A percentile compares a stretch with the other conserved stretches of the same genome.
These are phyloP conservation scores for Fusarium sp. DNA, from an alignment of 2,329 filamentous ascomycete genomes.

Conservation along the genomic window DNA sequence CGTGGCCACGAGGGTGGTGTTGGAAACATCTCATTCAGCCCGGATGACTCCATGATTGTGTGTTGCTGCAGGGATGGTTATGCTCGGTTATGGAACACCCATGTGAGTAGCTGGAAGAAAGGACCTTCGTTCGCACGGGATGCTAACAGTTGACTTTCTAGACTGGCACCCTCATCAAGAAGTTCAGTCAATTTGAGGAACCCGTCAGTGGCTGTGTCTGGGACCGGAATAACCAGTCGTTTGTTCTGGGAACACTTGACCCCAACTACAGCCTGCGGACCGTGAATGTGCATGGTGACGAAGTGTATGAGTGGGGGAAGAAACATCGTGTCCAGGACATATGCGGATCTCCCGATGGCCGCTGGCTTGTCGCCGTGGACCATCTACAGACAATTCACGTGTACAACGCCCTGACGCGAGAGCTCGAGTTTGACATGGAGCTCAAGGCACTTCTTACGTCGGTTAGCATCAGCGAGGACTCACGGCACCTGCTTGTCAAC, in stretches of 20 bases:
- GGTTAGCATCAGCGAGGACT: conserved; percentile 83
- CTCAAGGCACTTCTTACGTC: conserved; percentile 76
- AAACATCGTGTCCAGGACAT: conserved; percentile 85
- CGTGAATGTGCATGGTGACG: conserved; percentile 73
- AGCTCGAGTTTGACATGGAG: conserved; percentile 79
- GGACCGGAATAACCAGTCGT: conserved; percentile 79
- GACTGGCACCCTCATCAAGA: conserved; percentile 72
- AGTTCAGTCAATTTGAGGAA: conserved; percentile 78
- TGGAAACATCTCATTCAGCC: conserved; percentile 89
- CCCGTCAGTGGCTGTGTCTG: conserved; percentile 92
- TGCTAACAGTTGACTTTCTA: conserved; percentile 48
- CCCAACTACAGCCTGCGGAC: conserved; percentile 73
- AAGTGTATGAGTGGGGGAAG: conserved; percentile 73
- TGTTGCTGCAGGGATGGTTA: conserved; percentile 81
- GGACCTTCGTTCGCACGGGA: background rate
- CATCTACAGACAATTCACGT: conserved; percentile 77
- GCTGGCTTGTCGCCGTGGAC: conserved; percentile 82
- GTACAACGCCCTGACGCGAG: conserved; percentile 80
- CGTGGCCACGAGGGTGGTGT: conserved; percentile 76
- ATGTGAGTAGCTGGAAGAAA: conserved; percentile 59
- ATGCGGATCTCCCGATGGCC: conserved; percentile 83
- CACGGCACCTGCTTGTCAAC: conserved; percentile 84
- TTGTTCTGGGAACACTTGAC: conserved; percentile 84
- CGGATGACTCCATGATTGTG: conserved; percentile 86
- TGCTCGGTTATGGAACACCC: conserved; percentile 79